Evolutionary conservation across 805 yeast genomes (phyloP).

Genomic region (Sugiyamaella marilandica): DNA sequence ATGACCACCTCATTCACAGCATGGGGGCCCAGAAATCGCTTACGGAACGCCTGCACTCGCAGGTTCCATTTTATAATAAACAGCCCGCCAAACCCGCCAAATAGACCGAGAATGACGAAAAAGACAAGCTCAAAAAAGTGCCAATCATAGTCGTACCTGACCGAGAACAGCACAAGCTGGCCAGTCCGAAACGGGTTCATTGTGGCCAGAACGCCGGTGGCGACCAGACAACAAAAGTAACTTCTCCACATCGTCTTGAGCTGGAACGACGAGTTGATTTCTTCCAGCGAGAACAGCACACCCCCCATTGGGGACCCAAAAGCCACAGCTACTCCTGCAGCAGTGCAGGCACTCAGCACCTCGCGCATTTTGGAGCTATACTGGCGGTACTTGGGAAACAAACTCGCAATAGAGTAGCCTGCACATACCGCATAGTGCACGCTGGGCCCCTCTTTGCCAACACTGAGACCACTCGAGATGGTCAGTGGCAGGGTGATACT

Average conservation of each 20-base stretch:
- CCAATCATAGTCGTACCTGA: conserved; percentile 85
- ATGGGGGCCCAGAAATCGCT: conserved; percentile 51
- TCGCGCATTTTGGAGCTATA: conserved; percentile 42
- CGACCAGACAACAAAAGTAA: conserved; percentile 84
- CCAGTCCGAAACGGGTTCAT: conserved; percentile 93
- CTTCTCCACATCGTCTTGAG: conserved; percentile 83
- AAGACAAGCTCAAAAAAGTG: conserved; percentile 73
- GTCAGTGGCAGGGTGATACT: conserved; percentile 81
- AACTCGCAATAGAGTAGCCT: conserved; percentile 70
- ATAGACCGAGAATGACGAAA: conserved; percentile 71
- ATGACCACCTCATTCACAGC: conserved; percentile 69
- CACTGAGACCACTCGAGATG: conserved; percentile 86
- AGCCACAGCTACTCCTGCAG: conserved; percentile 98
- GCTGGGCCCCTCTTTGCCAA: conserved; percentile 97
- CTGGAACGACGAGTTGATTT: conserved; percentile 70
- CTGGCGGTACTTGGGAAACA: conserved; percentile 39
- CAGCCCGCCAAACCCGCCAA: conserved; percentile 90
- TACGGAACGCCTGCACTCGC: conserved; percentile 71
- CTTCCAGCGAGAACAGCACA: conserved; percentile 88
- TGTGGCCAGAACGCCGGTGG: conserved; percentile 72
- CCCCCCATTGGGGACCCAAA: conserved; percentile 98
- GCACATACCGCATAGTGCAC: conserved; percentile 97
- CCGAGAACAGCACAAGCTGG: conserved; percentile 87
- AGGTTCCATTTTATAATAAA: conserved; percentile 70
- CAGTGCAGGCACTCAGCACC: conserved; percentile 82